These are phyloP conservation scores for Fraxinus velutina DNA, from an alignment of 305 asterid genomes.

Conservation along the genomic window DNA sequence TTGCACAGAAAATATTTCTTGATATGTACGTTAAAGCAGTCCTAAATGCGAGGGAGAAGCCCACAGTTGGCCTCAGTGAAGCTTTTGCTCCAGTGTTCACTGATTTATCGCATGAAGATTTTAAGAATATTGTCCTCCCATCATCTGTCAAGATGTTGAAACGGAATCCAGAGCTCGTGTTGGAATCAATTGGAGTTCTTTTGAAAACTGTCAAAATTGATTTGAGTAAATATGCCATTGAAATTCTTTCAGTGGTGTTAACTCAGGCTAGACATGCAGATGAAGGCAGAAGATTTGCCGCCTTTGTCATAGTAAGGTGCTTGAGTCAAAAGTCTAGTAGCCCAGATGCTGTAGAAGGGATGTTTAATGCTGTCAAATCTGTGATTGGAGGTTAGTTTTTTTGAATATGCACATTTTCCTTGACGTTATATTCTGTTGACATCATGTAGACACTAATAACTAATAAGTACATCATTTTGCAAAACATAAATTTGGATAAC, in stretches of 20 bases:
- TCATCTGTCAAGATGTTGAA: constrained; percentile 89
- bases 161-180: constrained; percentile 94
- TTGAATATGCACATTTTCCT: constrained; percentile 17
- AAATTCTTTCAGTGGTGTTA: constrained; percentile 69
- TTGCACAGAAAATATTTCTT: constrained; percentile 64
- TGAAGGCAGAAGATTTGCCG: constrained; percentile 78
- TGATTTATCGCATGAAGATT: constrained; percentile 79
- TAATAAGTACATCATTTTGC: constrained; percentile 18
- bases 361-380: constrained; percentile 69
- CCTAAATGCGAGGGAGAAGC: constrained; percentile 88
- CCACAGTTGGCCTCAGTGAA: constrained; percentile 64
- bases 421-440: not conserved
- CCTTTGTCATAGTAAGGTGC: constrained; percentile 68
- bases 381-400: constrained; percentile 72
- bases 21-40: constrained; percentile 72
- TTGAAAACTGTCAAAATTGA: constrained; percentile 66
- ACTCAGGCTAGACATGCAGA: constrained; percentile 92
- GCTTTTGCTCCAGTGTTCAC: constrained; percentile 75
- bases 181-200: constrained; percentile 80
- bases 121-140: constrained; percentile 63
- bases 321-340: constrained; percentile 91
- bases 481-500: constrained; percentile 18
- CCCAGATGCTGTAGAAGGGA: constrained; percentile 88
- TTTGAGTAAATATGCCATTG: constrained; percentile 82
- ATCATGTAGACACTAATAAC: not conserved